phyloP scores from a whole-genome alignment of 139 green algal genomes.

The Chloropicon primus region DNA sequence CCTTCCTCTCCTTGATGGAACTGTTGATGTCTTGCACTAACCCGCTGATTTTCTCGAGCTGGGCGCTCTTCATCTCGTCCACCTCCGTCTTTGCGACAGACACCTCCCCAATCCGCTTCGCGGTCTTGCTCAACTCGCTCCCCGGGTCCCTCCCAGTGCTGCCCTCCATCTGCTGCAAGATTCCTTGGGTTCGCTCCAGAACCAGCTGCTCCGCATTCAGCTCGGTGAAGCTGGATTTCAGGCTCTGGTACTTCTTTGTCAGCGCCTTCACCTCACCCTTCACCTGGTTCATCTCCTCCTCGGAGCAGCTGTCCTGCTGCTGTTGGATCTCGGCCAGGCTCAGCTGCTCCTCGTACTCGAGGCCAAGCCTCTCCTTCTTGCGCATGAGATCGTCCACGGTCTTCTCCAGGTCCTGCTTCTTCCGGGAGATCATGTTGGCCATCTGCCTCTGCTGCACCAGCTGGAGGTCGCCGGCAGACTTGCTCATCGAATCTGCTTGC shows the following conservation, averaged over 20 bases:
- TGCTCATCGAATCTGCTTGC: neutral
- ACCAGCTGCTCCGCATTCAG: neutral
- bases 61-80: slow-evolving; percentile 6
- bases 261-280: slow-evolving; percentile 9
- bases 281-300: slow-evolving; percentile 2
- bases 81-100: slow-evolving; percentile 10
- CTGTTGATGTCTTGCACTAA: slow-evolving; percentile 6
- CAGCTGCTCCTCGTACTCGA: neutral
- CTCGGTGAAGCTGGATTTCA: slow-evolving; percentile 5
- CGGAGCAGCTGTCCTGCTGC: neutral
- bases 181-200: neutral
- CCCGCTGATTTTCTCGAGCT: slow-evolving; percentile 6
- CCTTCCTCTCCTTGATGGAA: slow-evolving; percentile 12
- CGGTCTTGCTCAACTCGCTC: neutral
- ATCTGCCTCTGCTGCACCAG: slow-evolving; percentile 15
- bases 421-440: slow-evolving; percentile 1
- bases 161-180: neutral
- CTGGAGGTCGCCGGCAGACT: neutral
- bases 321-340: neutral
- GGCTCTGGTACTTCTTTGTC: slow-evolving; percentile 7
- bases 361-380: slow-evolving; percentile 6
- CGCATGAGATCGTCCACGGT: slow-evolving; percentile 2
- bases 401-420: slow-evolving; percentile 1
- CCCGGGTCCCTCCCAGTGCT: neutral
- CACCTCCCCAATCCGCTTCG: slow-evolving; percentile 6